A percentile compares a stretch with the other conserved stretches of the same genome.
Evolutionary conservation across 2,329 filamentous ascomycete genomes (phyloP).

Genomic region (Venturia asperata): DNA sequence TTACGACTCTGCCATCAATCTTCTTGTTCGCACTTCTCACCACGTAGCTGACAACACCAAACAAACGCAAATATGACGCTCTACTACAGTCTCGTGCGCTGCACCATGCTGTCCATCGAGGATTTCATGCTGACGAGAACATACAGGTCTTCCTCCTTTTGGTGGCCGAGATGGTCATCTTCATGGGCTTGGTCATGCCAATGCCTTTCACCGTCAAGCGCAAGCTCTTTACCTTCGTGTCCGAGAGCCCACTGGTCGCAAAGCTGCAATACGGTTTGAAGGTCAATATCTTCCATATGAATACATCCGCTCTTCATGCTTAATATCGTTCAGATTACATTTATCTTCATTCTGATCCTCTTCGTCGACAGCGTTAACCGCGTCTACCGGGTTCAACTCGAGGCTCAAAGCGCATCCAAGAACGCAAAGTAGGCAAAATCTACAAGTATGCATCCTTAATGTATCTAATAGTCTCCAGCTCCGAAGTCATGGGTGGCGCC

Average conservation of each 20-base stretch:
- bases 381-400: slow-evolving; percentile 92
- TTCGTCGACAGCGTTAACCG: slow-evolving; percentile 96
- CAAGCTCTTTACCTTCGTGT: slow-evolving; percentile 93
- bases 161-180: slow-evolving; percentile 75
- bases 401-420: slow-evolving; percentile 68
- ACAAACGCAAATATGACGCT: slow-evolving; percentile 53
- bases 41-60: slow-evolving; percentile 7
- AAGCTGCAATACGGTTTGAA: slow-evolving; percentile 97
- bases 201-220: slow-evolving; percentile 81
- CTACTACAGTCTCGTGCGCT: slow-evolving; percentile 59
- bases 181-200: slow-evolving; percentile 74
- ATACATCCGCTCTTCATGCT: background rate
- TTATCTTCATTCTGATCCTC: slow-evolving; percentile 97
- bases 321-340: slow-evolving; percentile 61
- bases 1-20: background rate
- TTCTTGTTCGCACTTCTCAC: slow-evolving; percentile 9
- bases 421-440: slow-evolving; percentile 23
- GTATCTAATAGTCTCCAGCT: slow-evolving; percentile 37
- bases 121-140: background rate
- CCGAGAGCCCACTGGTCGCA: slow-evolving; percentile 74
- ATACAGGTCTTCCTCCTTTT: slow-evolving; percentile 73
- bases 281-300: slow-evolving; percentile 37
- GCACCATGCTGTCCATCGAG: slow-evolving; percentile 18
- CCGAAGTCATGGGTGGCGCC: slow-evolving; percentile 67
- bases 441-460: slow-evolving; percentile 14